Percentiles rank a stretch among this genome's conserved stretches.
These are phyloP conservation scores for Calonectria multiphialidica DNA, from an alignment of 2,329 filamentous ascomycete genomes.

Conservation along the genomic window DNA sequence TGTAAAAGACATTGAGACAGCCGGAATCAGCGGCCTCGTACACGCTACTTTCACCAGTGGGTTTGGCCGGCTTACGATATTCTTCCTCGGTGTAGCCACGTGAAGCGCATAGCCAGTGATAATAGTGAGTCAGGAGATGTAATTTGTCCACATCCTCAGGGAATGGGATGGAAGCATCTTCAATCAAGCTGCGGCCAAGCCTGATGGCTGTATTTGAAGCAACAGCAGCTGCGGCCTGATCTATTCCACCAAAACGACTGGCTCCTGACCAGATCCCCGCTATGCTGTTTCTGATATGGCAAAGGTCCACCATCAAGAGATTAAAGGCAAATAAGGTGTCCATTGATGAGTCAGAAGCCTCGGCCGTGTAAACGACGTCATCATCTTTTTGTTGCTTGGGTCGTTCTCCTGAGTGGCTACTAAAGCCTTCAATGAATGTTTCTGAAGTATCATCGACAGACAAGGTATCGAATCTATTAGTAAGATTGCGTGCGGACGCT, in stretches of 20 bases:
- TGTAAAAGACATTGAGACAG: no score
- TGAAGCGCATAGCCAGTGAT: no score
- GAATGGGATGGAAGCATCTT: slow-evolving; percentile 37
- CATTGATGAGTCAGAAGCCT: slow-evolving; percentile 34
- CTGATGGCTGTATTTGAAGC: slow-evolving; percentile 52
- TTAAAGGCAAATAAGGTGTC: slow-evolving; percentile 45
- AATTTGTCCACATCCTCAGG: no score
- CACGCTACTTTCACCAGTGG: no score
- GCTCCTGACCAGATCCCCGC: slow-evolving; percentile 41
- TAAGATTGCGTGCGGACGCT: background rate
- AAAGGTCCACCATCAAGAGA: slow-evolving; percentile 46
- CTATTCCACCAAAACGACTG: slow-evolving; percentile 30
- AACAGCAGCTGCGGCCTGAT: slow-evolving; percentile 49
- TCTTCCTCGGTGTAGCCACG: no score
- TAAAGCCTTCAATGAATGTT: background rate
- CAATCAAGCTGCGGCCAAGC: slow-evolving; percentile 48
- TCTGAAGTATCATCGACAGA: background rate
- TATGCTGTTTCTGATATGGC: slow-evolving; percentile 45
- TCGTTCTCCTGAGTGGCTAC: background rate
- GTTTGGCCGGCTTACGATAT: no score
- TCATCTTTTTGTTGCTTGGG: background rate
- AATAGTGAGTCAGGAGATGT: no score
- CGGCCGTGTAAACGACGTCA: slow-evolving; percentile 46
- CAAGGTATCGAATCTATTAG: background rate
- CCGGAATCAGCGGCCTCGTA: no score